Percentiles rank a stretch among this genome's conserved stretches.
phyloP scores from a whole-genome alignment of 2,329 filamentous ascomycete genomes.

The Botryosphaeria dothidea region DNA sequence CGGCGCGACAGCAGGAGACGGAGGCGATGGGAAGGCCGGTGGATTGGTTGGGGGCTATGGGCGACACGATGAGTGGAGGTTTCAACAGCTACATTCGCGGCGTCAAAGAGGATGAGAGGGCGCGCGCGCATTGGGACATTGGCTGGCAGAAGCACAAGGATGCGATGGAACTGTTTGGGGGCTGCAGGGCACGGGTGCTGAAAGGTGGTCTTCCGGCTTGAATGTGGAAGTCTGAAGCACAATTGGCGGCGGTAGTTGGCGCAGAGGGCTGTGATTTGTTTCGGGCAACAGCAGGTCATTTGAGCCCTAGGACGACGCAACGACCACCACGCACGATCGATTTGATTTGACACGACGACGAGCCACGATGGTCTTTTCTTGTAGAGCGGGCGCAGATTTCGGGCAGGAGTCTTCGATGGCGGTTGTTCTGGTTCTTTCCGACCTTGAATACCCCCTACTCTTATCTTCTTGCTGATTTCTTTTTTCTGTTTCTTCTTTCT shows the following conservation, averaged over 20 bases:
- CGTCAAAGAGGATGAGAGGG: conserved; percentile 64
- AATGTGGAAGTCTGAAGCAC: not conserved
- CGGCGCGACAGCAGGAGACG: conserved; percentile 50
- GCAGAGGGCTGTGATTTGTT: not conserved
- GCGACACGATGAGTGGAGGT: conserved; percentile 53
- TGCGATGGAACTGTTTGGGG: conserved; percentile 60
- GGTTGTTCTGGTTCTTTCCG: conserved; percentile 7
- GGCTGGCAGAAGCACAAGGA: conserved; percentile 62
- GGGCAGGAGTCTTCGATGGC: not conserved
- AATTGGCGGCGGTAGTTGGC: not conserved
- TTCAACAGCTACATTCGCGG: conserved; percentile 61
- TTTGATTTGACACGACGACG: not conserved
- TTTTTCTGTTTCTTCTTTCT: not conserved
- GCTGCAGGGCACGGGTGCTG: conserved; percentile 44
- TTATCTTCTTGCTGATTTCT: not conserved
- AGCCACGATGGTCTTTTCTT: not conserved
- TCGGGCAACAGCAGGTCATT: conserved; percentile 1
- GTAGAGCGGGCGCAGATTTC: conserved; percentile 1
- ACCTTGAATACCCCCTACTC: conserved; percentile 12
- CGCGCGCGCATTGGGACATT: conserved; percentile 61
- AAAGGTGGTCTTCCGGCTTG: conserved; percentile 12
- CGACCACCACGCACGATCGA: not conserved
- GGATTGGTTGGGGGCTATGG: conserved; percentile 54
- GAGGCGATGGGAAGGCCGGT: conserved; percentile 39
- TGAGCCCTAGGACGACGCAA: conserved; percentile 2